Percentiles rank a stretch among this genome's conserved stretches.
These are phyloP conservation scores for Cinchona pubescens DNA, from an alignment of 257 asterid species.

Conservation along the genomic window DNA sequence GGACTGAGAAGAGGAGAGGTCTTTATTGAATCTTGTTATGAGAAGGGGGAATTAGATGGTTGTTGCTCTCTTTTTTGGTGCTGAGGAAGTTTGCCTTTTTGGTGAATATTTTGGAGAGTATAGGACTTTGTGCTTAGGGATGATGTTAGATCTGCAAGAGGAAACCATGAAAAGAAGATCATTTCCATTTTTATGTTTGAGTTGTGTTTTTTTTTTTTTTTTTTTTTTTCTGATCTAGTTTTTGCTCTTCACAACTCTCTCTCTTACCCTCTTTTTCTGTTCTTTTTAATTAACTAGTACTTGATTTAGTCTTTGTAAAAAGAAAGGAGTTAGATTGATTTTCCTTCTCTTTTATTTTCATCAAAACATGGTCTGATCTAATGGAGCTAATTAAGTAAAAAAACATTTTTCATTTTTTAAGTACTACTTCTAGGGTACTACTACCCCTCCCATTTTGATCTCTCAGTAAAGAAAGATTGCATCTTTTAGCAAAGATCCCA, in stretches of 20 bases:
- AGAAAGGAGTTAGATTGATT: constrained; percentile 9
- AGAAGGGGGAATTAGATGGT: not conserved
- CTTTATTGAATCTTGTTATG: constrained; percentile 20
- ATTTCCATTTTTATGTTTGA: constrained; percentile 53
- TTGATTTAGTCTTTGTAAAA: constrained; percentile 12
- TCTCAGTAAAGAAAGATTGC: not conserved
- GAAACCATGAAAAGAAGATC: constrained; percentile 76
- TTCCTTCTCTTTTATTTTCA: constrained; percentile 7
- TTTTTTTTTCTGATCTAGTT: constrained; percentile 31
- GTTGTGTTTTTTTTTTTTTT: constrained; percentile 27
- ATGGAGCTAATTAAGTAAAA: constrained; percentile 2
- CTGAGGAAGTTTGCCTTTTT: constrained; percentile 54
- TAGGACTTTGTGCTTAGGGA: constrained; percentile 67
- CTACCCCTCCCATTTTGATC: not conserved
- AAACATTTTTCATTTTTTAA: not conserved
- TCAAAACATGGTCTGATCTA: constrained; percentile 13
- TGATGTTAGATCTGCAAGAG: constrained; percentile 96
- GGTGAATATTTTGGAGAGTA: constrained; percentile 63
- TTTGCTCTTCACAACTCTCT: constrained; percentile 22
- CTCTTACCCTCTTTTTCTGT: constrained; percentile 22
- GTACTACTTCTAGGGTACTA: not conserved
- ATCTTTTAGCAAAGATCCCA: not conserved
- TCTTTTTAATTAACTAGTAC: constrained; percentile 6
- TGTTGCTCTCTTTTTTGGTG: constrained; percentile 29
- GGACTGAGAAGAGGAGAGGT: constrained; percentile 11